Conservation (phyloP, 2,329 filamentous ascomycete genomes). For the Westerdykella ornata region DNA sequence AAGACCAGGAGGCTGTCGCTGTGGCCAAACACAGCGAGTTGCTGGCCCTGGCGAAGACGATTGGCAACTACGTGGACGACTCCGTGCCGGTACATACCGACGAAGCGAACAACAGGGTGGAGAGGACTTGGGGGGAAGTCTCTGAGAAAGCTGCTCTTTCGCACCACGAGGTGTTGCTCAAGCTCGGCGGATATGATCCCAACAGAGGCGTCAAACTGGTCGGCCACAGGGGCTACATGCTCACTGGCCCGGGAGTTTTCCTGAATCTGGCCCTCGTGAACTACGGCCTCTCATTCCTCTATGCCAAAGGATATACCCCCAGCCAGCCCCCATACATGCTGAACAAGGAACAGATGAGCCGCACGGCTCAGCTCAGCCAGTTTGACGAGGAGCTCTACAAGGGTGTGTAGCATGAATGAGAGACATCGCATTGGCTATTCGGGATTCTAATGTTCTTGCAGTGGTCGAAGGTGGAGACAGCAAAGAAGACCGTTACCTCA, state of each 20-base stretch:
- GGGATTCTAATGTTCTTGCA: not conserved
- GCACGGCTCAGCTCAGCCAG: conserved; percentile 86
- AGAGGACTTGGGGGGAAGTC: conserved; percentile 66
- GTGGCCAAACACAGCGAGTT: conserved; percentile 67
- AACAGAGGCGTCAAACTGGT: conserved; percentile 76
- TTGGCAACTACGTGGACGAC: conserved; percentile 89
- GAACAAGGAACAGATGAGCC: not conserved
- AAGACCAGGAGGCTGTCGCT: conserved; percentile 66
- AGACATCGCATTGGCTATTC: conserved; percentile 47
- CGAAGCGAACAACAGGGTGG: conserved; percentile 78
- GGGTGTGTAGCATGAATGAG: conserved; percentile 9
- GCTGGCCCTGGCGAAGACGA: conserved; percentile 70
- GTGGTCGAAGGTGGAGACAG: not conserved
- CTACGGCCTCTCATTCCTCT: conserved; percentile 87
- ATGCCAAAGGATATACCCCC: conserved; percentile 70
- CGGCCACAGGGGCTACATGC: conserved; percentile 88
- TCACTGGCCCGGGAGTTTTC: conserved; percentile 83
- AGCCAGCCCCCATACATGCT: conserved; percentile 63
- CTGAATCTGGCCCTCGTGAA: conserved; percentile 90
- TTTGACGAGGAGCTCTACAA: conserved; percentile 99
- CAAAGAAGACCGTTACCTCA: conserved; percentile 28
- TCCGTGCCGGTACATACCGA: conserved; percentile 77
- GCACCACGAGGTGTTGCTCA: conserved; percentile 87
- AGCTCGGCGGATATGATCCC: conserved; percentile 85
- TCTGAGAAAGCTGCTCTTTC: conserved; percentile 72